Evolutionary conservation across 306 rosid species (phyloP), one percentile per base, ranked within the genome.

Genomic region (Neltuma alba): DNA sequence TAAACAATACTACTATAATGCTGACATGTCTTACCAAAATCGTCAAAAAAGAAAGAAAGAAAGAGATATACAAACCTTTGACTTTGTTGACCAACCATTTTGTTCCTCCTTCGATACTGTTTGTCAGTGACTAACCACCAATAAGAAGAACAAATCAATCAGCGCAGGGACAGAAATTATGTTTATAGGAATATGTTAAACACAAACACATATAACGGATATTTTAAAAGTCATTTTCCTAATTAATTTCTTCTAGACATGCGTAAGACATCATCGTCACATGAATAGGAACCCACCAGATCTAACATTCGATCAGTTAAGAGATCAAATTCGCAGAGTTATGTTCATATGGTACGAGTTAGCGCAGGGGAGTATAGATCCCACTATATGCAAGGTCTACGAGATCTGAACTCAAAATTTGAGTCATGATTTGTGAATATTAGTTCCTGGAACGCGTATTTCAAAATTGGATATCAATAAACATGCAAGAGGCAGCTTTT

Each of bases 1-100:
- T 0, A 15, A 16, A 15, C 52, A 12, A 48, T 48, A 48, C 6
- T 48, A 1, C 55, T 48, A 48, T 48, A 48, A 6, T 48, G 1
- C 55, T 48, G 23, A 9, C 8, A 48, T 48, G n/a, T 48, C 23
- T 18, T n/a, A n/a, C n/a, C n/a, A n/a, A n/a, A n/a, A n/a, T n/a
- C n/a, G n/a, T n/a, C n/a, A n/a, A n/a, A n/a, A n/a, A n/a, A n/a
- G n/a, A n/a, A n/a, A n/a, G n/a, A n/a, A n/a, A n/a, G n/a, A n/a
- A n/a, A n/a, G n/a, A n/a, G 47, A 72, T 76, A 73, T 37, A 76
- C 92, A 80, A 65, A 93, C 98, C 98, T 93, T 91, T 93, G 6
- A 93, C 28, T 83, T 91, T 91, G 89, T 84, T 85, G 75, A 91
- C 98, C 85, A 93, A 55, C 98, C 97, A 93, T 78, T 88, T 89